These are phyloP conservation scores for Leccinum uliginosum DNA, from an alignment of 768 basidiomycete species.

Conservation along the genomic window DNA sequence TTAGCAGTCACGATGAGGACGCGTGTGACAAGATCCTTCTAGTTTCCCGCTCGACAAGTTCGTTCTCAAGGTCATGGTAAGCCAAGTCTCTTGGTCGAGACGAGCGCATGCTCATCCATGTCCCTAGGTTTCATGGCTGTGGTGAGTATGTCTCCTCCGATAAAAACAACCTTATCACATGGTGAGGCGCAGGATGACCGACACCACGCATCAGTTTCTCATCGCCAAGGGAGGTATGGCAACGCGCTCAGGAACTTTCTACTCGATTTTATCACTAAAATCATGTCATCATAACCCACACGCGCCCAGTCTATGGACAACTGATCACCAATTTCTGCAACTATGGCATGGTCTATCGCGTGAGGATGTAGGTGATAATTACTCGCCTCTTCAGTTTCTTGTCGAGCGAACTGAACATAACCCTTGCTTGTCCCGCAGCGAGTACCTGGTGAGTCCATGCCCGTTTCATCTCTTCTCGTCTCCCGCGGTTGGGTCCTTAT, in stretches of 20 bases:
- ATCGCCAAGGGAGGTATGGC: constrained; percentile 17
- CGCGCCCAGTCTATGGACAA: constrained; percentile 8
- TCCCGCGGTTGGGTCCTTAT: background rate
- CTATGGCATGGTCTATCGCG: constrained; percentile 2
- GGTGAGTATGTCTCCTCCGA: constrained; percentile 2
- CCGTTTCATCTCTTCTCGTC: background rate
- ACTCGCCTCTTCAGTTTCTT: background rate
- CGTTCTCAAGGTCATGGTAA: constrained; percentile 10
- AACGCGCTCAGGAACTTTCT: background rate
- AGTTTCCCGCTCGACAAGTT: constrained; percentile 8
- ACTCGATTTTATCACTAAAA: background rate
- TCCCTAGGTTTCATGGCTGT: constrained; percentile 17
- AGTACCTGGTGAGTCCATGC: constrained; percentile 12
- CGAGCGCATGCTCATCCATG: background rate
- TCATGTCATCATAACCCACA: background rate
- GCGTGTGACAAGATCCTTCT: background rate
- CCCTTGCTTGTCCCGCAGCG: background rate
- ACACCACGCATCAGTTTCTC: constrained; percentile 15
- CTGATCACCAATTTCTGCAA: constrained; percentile 15
- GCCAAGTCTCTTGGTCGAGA: background rate
- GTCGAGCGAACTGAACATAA: background rate
- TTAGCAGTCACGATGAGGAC: background rate
- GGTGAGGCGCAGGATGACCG: constrained; percentile 8
- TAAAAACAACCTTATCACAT: background rate
- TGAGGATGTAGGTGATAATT: constrained; percentile 10